Evolutionary conservation across 208 protist species (phyloP).

Genomic region (Acanthamoeba divionensis): DNA sequence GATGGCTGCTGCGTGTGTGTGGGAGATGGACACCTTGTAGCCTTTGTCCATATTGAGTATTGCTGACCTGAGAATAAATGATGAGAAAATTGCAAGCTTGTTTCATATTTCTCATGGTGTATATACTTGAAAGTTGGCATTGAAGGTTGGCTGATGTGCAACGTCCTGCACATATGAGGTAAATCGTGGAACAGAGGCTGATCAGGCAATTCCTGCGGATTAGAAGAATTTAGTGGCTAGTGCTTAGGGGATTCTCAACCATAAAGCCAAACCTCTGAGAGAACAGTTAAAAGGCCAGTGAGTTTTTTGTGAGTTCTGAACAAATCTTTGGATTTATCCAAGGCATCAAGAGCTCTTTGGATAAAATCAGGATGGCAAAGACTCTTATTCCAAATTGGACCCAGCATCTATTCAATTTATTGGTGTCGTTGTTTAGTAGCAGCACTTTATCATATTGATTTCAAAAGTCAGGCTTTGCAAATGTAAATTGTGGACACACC

Average conservation of each 20-base stretch:
- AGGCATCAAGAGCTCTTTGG: not conserved
- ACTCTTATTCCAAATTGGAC: slow-evolving; percentile 31
- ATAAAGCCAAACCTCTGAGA: not conserved
- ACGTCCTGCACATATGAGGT: slow-evolving; percentile 43
- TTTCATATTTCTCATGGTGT: not conserved
- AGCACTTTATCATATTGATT: not conserved
- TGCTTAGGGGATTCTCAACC: no score
- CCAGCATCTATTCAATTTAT: slow-evolving; percentile 24
- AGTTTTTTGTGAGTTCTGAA: slow-evolving; percentile 49
- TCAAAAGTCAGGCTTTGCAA: not conserved
- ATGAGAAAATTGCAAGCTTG: not conserved
- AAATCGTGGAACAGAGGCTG: slow-evolving; percentile 69
- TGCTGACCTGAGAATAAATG: slow-evolving; percentile 52
- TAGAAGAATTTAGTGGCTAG: no score
- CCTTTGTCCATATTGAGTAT: slow-evolving; percentile 66
- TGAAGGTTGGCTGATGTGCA: slow-evolving; percentile 54
- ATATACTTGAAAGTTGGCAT: slow-evolving; percentile 24
- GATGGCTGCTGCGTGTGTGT: slow-evolving; percentile 66
- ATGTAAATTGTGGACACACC: not conserved
- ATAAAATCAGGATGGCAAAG: not conserved
- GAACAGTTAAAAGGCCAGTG: not conserved
- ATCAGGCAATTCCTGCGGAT: slow-evolving; percentile 79
- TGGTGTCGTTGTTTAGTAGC: not conserved
- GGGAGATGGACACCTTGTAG: slow-evolving; percentile 74
- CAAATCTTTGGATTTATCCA: not conserved